Evolutionary conservation across 176 grass and related monocot species (phyloP), one percentile per base, ranked within the genome.

Genomic region (Eremochloa ophiuroides): DNA sequence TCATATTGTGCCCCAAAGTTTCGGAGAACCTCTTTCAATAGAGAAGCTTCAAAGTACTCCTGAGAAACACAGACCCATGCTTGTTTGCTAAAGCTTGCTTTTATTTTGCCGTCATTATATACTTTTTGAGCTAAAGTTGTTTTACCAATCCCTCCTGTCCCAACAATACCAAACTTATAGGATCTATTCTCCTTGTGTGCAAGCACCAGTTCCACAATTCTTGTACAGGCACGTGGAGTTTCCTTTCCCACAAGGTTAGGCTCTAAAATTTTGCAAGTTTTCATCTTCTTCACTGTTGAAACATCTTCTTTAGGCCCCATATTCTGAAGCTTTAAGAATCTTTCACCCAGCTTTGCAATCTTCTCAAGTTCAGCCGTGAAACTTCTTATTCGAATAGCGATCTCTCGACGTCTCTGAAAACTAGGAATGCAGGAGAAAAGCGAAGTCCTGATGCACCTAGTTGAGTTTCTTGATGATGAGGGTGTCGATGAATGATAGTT

Each of bases 121-220:
- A 84, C n/a, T 47, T 80, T 74, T 27, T 88, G 86, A 15, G 81
- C 75, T 7, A 88, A 28, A 11, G 80, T 88, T 18, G 81, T 84
- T 47, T 87, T 87, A 15, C 86, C n/a, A n/a, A n/a, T n/a, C n/a
- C n/a, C n/a, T n/a, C 43, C 43, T 4, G 43, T 44, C 13, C 43
- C 43, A 15, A 44, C 43, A 15, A 44, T 44, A 14, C 13, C 86
- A 44, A 72, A 15, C 29, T 78, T 65, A 10, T 37, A 29, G 0
- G 14, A 2, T 7, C 34, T 79, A 0, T 74, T 30, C 7, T 33
- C 22, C 12, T 84, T 76, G 2, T 84, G 2, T 40, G 11, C 28
- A 13, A 79, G 41, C 7, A 75, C 40, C 64, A 20, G 3, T 18
- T 83, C 33, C 11, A 75, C 62, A 14, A 88, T 44, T 35, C 4